Base-by-base conservation (phyloP, 495 filamentous ascomycete genomes). In the Podospora australis region DNA sequence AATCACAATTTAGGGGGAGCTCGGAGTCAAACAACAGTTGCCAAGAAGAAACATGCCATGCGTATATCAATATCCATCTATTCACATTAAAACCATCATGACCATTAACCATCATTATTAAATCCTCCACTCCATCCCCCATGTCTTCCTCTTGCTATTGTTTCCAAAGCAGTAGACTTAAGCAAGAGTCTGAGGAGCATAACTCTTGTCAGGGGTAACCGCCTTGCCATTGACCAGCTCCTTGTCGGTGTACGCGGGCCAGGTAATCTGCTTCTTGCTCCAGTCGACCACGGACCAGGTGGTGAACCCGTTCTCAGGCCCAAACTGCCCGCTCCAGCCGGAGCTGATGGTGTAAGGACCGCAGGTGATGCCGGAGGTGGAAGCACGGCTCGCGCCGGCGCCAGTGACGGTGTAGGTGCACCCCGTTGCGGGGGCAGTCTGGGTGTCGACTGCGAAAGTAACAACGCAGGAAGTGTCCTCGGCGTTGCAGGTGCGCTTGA, bases 281-380 rank as follows among this genome's bases (percentile, higher is more conserved):
- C 59, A 64, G 54, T 80, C 63, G 49, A 74, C 66, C 25, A 81
- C 67, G 6, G 69, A 61, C 30, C 75, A 55, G 19, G 74, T 77
- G 26, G 74, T 77, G 60, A 81, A 81, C 38, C 77, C 78, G 36
- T 74, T 65, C 38, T 55, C 70, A 6, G 50, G 45, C 50, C 75
- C 76, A 46, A 79, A 80, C 50, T 75, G 69, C 50, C 72, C 75
- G 63, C 74, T 78, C 77, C 76, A 80, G 57, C 63, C 65, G 13
- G 72, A 73, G 38, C 67, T 78, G 46, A 81, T 52, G 48, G 69
- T 76, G 63, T 63, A 79, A 35, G 53, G 58, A 24, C 74, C 77
- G 60, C 75, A 79, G 26, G 20, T 54, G 50, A 60, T 48, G 19
- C 67, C 65, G 22, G 57, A 64, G 38, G 69, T 71, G 40, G 63